Conservation (phyloP, 2,329 filamentous ascomycete genomes). For the Claviceps cyperi region DNA sequence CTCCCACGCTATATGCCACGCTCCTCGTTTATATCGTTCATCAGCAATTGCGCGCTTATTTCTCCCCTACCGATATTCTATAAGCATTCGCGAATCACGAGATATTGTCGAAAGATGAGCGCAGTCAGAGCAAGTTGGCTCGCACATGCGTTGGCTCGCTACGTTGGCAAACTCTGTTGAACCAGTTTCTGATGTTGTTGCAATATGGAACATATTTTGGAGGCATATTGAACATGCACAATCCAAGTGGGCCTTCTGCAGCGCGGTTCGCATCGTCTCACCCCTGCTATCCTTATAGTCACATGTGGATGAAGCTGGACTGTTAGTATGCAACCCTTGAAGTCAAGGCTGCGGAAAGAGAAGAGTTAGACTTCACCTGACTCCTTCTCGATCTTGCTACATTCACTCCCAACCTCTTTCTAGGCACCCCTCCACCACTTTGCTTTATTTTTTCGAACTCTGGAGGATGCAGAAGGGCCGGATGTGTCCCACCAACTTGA, state of each 20-base stretch:
- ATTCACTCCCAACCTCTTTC: not conserved
- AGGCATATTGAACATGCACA: not conserved
- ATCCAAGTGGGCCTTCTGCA: not conserved
- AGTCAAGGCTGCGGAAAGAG: not conserved
- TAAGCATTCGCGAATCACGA: not conserved
- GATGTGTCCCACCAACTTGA: not conserved
- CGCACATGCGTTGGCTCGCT: no score
- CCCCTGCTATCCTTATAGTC: not conserved
- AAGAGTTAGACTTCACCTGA: not conserved
- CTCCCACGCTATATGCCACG: not conserved
- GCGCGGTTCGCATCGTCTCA: constrained; percentile 1
- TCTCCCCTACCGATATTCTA: not conserved
- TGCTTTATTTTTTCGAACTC: not conserved
- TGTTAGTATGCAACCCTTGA: not conserved
- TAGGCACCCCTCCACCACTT: not conserved
- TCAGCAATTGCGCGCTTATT: not conserved
- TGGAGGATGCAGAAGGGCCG: constrained; percentile 1
- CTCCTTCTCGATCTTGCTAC: not conserved
- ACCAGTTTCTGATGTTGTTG: no score
- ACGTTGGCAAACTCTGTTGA: not conserved
- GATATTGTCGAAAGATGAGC: not conserved
- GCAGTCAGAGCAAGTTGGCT: no score
- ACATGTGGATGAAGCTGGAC: not conserved
- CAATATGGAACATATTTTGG: no score
- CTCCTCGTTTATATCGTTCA: not conserved